Evolutionary conservation across 495 filamentous ascomycete species (phyloP), one percentile per base, ranked within the genome.

Genomic region (Penicillium desertorum): DNA sequence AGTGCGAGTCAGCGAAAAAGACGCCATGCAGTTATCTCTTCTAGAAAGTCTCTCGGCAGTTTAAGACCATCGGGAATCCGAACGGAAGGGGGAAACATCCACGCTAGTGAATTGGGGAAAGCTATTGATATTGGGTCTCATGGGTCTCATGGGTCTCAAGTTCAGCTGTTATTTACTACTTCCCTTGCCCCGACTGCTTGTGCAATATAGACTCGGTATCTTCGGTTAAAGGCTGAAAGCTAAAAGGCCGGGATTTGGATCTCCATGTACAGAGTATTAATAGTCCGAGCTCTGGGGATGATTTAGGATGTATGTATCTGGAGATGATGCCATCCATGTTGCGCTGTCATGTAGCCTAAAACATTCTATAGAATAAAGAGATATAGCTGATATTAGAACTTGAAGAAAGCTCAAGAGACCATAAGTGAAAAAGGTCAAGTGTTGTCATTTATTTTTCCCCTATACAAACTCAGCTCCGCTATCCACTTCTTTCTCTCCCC

Each of bases 381-480:
- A 39, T 17, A 39, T 39, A 45, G n/a, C 34, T 14, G 36, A 46
- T 30, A 7, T 2, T 39, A 55, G 14, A 42, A 19, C 22, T n/a
- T 12, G 11, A 14, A 51, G 17, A 32, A 48, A 48, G n/a, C 45
- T 47, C 27, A 5, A 51, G 23, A 22, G 34, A 50, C 7, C 3
- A 41, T 22, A 46, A 3, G n/a, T 49, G 3, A n/a, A 45, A 41
- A 17, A 16, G 10, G 17, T 19, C 5, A 42, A 46, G 25, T 19
- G 50, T 42, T 42, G 34, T 57, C 52, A 54, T 56, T 56, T 39
- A 39, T 39, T 39, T 39, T 56, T 47, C 51, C 55, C 48, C 34
- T 58, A 56, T 49, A 56, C 62, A 55, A 36, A 60, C 46, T 57
- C 51, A 57, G 45, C 64, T 58, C 58, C 60, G 62, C 59, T 63